These are phyloP conservation scores for Thyridium curvatum DNA, from an alignment of 2,329 filamentous ascomycete genomes.

Conservation along the genomic window DNA sequence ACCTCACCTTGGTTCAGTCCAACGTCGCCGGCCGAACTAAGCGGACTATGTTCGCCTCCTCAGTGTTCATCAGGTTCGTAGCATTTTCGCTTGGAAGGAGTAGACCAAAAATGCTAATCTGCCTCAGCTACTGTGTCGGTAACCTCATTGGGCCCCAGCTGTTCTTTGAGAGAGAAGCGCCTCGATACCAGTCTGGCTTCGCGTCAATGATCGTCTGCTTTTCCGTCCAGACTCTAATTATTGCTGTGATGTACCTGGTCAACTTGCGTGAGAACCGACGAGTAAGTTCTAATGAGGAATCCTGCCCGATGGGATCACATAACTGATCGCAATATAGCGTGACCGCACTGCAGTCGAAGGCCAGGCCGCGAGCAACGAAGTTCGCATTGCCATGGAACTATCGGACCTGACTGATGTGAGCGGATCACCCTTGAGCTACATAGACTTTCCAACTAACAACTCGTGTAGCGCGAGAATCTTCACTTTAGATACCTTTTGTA, in stretches of 20 bases:
- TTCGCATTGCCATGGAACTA: background rate
- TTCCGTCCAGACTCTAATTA: background rate
- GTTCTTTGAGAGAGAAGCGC: constrained; percentile 7
- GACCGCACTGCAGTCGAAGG: background rate
- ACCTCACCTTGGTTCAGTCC: constrained; percentile 1
- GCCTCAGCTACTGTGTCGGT: constrained; percentile 15
- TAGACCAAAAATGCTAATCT: no score
- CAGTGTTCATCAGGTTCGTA: constrained; percentile 1
- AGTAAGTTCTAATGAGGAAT: background rate
- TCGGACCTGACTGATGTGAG: constrained; percentile 1
- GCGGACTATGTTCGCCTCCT: constrained; percentile 2
- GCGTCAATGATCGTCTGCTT: constrained; percentile 15
- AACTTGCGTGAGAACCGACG: background rate
- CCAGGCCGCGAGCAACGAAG: background rate
- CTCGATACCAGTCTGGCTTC: constrained; percentile 16
- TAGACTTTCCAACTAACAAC: no score
- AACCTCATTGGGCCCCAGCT: constrained; percentile 15
- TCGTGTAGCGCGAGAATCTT: constrained; percentile 1
- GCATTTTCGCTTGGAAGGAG: background rate
- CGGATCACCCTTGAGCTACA: no score
- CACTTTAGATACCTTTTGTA: background rate
- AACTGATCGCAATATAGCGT: no score
- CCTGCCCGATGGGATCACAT: background rate
- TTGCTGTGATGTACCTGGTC: background rate
- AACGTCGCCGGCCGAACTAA: constrained; percentile 3